Evolutionary conservation across 179 eudicot species (phyloP), one percentile per base, ranked within the genome.

Genomic region (Patellifolia procumbens): DNA sequence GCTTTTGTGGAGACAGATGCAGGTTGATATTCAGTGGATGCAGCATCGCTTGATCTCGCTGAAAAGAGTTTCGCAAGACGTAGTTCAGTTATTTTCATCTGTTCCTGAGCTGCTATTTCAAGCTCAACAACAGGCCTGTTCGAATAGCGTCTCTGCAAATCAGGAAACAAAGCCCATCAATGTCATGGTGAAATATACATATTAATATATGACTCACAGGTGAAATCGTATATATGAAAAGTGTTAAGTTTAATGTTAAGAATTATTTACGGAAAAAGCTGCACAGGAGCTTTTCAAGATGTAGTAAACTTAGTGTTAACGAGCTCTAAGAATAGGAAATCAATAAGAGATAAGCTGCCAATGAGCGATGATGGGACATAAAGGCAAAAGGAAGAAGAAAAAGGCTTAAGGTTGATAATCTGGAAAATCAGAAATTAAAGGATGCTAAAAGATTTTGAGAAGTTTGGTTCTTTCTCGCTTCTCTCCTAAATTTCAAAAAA

Each of bases 61-160:
- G 91, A 78, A 75, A 91, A 87, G 39, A 95, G 91, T 85, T 92
- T 93, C 28, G 87, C 82, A 66, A 95, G 92, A 76, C 97, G 97
- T 29, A 89, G 66, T 78, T 95, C 95, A 52, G 95, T 95, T 73
- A 95, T 86, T 88, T 95, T 95, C 97, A 95, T 92, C 80, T 91
- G 97, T 79, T 93, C 99, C 78, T 82, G 72, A 48, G 95, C 99
- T 60, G 97, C 97, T 85, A 64, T 87, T 87, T 92, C 97, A 80
- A 95, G 84, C 86, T 95, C 99, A 75, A 88, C 81, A 45, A 95
- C 82, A 72, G 95, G 99, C 84, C 91, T 90, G 89, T 95, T 95
- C 67, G 82, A 67, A 79, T 83, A 95, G 59, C 97, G 97, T 71
- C 81, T 87, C 99, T 94, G 86, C 77, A 81, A 60, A 62, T 63